These are phyloP conservation scores for Xanthoceras sorbifolium DNA, from an alignment of 345 rosid genomes.

Conservation along the genomic window DNA sequence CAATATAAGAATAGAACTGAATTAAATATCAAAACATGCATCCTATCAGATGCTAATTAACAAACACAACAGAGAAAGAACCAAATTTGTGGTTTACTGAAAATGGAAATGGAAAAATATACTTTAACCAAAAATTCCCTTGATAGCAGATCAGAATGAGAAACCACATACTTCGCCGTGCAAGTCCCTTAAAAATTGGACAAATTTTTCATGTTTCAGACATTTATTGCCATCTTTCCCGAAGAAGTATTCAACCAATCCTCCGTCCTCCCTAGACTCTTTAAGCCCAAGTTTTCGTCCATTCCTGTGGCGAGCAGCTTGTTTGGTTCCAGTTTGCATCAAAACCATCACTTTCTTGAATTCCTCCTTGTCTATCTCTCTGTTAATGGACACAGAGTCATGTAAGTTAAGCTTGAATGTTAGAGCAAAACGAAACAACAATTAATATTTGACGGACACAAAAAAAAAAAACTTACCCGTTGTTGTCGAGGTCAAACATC, in stretches of 20 bases:
- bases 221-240: slow-evolving; percentile 57
- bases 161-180: slow-evolving; percentile 52
- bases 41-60: neutral
- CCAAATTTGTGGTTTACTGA: neutral
- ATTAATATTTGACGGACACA: neutral
- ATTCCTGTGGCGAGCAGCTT: slow-evolving; percentile 45
- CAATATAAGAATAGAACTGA: neutral
- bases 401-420: neutral
- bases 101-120: neutral
- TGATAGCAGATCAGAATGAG: neutral
- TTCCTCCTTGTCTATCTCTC: slow-evolving; percentile 62
- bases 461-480: slow-evolving; percentile 43
- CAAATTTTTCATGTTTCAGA: slow-evolving; percentile 57
- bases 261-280: slow-evolving; percentile 48
- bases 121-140: no score
- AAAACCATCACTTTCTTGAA: slow-evolving; percentile 69
- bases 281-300: slow-evolving; percentile 44
- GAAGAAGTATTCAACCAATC: slow-evolving; percentile 61
- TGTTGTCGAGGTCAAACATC: slow-evolving; percentile 63
- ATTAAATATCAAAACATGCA: no score
- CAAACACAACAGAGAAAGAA: no score
- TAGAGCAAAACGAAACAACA: neutral
- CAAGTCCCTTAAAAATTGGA: slow-evolving; percentile 53
- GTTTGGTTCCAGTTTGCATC: slow-evolving; percentile 58
- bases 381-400: slow-evolving; percentile 4